phyloP scores from a whole-genome alignment of 2,329 filamentous ascomycete genomes.

The Fusarium torulosum region DNA sequence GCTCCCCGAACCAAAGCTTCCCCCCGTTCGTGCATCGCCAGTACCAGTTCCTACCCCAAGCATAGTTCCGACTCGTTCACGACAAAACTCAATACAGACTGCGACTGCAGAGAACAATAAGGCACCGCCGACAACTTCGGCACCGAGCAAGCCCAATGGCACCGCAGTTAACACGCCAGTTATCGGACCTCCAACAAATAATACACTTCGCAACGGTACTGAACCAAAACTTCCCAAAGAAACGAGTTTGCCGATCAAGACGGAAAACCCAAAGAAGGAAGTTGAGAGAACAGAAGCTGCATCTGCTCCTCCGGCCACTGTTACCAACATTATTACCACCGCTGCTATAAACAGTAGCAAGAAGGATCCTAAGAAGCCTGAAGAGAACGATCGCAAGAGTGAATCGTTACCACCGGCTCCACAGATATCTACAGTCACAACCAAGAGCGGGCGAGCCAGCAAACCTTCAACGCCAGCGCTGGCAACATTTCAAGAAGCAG shows the following conservation, averaged over 20 bases:
- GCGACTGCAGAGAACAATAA: slow-evolving; percentile 65
- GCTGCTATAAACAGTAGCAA: slow-evolving; percentile 51
- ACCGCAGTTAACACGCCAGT: slow-evolving; percentile 57
- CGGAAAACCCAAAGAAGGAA: slow-evolving; percentile 53
- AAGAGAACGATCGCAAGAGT: slow-evolving; percentile 55
- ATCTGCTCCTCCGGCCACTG: slow-evolving; percentile 48
- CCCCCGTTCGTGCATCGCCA: slow-evolving; percentile 67
- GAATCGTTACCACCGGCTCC: slow-evolving; percentile 61
- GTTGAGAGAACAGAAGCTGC: slow-evolving; percentile 47
- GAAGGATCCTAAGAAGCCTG: slow-evolving; percentile 59
- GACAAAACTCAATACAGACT: slow-evolving; percentile 79
- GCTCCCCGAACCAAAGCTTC: slow-evolving; percentile 71
- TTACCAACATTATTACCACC: slow-evolving; percentile 3
- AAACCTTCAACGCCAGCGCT: slow-evolving; percentile 75
- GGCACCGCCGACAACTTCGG: slow-evolving; percentile 68
- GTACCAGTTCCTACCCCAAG: slow-evolving; percentile 68
- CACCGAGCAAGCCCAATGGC: slow-evolving; percentile 72
- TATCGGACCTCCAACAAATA: slow-evolving; percentile 48
- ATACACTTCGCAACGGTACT: slow-evolving; percentile 48
- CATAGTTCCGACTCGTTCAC: slow-evolving; percentile 76
- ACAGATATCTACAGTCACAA: slow-evolving; percentile 64
- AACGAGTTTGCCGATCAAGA: slow-evolving; percentile 51
- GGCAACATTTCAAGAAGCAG: slow-evolving; percentile 69
- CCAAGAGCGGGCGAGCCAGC: slow-evolving; percentile 74
- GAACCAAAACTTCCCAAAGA: slow-evolving; percentile 68